phyloP scores from a whole-genome alignment of 1,284 basidiomycete genomes.

The Ceraceosorus bombacis region DNA sequence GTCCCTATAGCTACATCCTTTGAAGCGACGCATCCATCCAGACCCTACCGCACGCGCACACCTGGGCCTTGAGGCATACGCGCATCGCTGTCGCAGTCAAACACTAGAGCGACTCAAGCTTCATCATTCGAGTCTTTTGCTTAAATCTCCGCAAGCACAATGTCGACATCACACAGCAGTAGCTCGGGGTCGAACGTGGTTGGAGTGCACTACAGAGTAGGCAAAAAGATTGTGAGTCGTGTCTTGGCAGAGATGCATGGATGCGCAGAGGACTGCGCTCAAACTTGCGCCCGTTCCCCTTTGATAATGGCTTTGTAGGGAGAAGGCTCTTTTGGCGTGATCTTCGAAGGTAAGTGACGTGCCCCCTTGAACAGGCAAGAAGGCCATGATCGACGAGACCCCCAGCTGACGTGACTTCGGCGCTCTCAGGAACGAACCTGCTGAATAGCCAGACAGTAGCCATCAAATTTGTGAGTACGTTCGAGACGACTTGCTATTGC shows the following conservation, averaged over 20 bases:
- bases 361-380: conserved; percentile 1
- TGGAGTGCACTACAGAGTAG: conserved; percentile 70
- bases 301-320: conserved; percentile 11
- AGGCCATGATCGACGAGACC: not conserved
- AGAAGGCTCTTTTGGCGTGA: conserved; percentile 75
- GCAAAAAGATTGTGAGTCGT: conserved; percentile 59
- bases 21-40: too few species aligned
- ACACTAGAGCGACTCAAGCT: too few species aligned
- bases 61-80: too few species aligned
- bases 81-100: too few species aligned
- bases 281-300: too few species aligned
- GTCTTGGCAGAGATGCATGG: not conserved
- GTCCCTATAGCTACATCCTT: too few species aligned
- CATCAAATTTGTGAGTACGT: conserved; percentile 82
- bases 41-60: too few species aligned
- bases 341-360: conserved; percentile 70
- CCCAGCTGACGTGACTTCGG: not conserved
- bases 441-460: conserved; percentile 92
- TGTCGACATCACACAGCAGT: too few species aligned
- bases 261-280: too few species aligned
- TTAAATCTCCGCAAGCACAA: too few species aligned
- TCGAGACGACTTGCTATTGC: too few species aligned
- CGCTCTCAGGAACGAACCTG: conserved; percentile 69
- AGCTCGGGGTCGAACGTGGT: conserved; percentile 47
- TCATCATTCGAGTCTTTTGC: too few species aligned